Evolutionary conservation across 2,329 filamentous ascomycete species (phyloP).

Genomic region (Beauveria rudraprayagi): DNA sequence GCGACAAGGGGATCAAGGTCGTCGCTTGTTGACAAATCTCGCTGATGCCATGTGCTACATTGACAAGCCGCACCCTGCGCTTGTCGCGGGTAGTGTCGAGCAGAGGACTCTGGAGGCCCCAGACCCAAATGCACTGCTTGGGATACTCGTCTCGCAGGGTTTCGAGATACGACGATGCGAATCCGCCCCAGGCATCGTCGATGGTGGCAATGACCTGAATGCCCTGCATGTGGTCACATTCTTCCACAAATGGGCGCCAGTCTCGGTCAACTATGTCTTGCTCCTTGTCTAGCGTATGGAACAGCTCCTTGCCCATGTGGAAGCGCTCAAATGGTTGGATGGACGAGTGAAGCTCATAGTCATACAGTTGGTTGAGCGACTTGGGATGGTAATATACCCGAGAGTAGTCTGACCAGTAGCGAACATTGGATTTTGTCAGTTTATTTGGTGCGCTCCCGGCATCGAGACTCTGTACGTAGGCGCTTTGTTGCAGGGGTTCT

Average conservation of each 20-base stretch:
- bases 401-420: constrained; percentile 96
- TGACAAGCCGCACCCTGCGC: constrained; percentile 52
- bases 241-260: constrained; percentile 78
- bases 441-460: constrained; percentile 57
- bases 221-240: constrained; percentile 86
- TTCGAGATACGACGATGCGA: constrained; percentile 65
- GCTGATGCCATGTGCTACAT: constrained; percentile 64
- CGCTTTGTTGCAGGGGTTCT: constrained; percentile 56
- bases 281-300: constrained; percentile 63
- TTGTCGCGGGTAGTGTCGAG: constrained; percentile 45
- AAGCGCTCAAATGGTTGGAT: constrained; percentile 87
- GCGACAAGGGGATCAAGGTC: constrained; percentile 66
- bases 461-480: constrained; percentile 76
- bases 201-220: constrained; percentile 66
- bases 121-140: constrained; percentile 79
- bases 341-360: constrained; percentile 75
- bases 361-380: constrained; percentile 78
- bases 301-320: constrained; percentile 73
- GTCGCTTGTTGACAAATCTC: constrained; percentile 64
- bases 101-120: constrained; percentile 64
- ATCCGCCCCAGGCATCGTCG: constrained; percentile 78
- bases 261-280: constrained; percentile 88
- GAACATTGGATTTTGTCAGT: constrained; percentile 63
- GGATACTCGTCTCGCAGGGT: constrained; percentile 82
- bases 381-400: constrained; percentile 86